These are phyloP conservation scores for Alternaria dauci DNA, from an alignment of 2,329 filamentous ascomycete genomes.

Conservation along the genomic window DNA sequence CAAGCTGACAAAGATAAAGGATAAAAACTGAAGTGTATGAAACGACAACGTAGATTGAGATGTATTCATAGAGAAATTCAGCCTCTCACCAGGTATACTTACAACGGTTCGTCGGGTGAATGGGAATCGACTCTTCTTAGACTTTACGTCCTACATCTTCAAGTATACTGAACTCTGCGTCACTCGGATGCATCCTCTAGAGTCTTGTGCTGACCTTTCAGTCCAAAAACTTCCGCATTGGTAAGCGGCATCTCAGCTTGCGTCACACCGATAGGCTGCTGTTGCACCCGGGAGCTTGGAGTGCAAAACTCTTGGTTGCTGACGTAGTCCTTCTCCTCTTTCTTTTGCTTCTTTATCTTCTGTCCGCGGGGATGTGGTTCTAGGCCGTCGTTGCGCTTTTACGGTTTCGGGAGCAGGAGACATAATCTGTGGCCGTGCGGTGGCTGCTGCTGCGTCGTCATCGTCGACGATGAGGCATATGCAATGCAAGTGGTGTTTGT, in stretches of 20 bases:
- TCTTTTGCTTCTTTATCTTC: background rate
- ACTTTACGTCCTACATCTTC: background rate
- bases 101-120: background rate
- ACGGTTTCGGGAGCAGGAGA: background rate
- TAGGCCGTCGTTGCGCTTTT: background rate
- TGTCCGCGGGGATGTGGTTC: background rate
- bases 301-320: background rate
- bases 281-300: background rate
- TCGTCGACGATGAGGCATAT: background rate
- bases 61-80: background rate
- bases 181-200: background rate
- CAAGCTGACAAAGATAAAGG: accelerated
- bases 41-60: background rate
- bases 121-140: background rate
- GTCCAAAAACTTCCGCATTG: background rate
- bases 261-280: background rate
- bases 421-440: background rate
- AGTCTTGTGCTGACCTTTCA: background rate
- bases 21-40: background rate
- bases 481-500: too few species aligned
- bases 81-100: background rate
- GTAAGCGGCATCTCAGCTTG: conserved; percentile 1
- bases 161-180: background rate
- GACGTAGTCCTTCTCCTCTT: background rate
- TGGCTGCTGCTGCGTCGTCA: background rate